Conservation (phyloP, 441 rosid genomes). For the Gossypium lobatum region DNA sequence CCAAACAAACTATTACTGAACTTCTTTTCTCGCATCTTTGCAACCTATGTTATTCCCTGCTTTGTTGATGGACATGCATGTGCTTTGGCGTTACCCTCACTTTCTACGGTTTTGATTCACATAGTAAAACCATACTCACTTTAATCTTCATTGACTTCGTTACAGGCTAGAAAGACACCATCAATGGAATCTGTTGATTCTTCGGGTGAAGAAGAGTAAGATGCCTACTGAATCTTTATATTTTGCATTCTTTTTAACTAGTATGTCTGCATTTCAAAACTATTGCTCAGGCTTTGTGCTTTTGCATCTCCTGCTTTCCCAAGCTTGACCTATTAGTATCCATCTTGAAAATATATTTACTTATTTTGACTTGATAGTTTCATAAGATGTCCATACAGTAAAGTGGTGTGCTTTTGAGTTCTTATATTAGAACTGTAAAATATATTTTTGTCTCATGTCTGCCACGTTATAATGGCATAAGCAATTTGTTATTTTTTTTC, state of each 20-base stretch:
- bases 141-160: constrained; percentile 20
- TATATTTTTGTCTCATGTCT: not conserved
- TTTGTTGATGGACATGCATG: not conserved
- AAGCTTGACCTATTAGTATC: not conserved
- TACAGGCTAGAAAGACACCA: constrained; percentile 78
- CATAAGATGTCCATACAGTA: not conserved
- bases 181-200: constrained; percentile 89
- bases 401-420: not conserved
- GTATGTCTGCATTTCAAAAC: constrained; percentile 1
- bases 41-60: not conserved
- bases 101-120: not conserved
- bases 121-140: constrained; percentile 8
- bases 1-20: not conserved
- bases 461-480: constrained; percentile 7
- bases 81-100: not conserved
- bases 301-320: constrained; percentile 4
- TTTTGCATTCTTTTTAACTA: constrained; percentile 14
- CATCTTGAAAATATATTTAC: not conserved
- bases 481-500: constrained; percentile 22
- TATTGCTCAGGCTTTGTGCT: constrained; percentile 3
- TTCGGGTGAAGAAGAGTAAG: constrained; percentile 99
- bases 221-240: constrained; percentile 16
- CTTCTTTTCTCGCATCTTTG: not conserved
- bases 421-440: not conserved
- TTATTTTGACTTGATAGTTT: constrained; percentile 2